Percentiles rank a stretch among this genome's conserved stretches.
Conservation (phyloP, 2,329 filamentous ascomycete species). For the Fusarium albosuccineum region DNA sequence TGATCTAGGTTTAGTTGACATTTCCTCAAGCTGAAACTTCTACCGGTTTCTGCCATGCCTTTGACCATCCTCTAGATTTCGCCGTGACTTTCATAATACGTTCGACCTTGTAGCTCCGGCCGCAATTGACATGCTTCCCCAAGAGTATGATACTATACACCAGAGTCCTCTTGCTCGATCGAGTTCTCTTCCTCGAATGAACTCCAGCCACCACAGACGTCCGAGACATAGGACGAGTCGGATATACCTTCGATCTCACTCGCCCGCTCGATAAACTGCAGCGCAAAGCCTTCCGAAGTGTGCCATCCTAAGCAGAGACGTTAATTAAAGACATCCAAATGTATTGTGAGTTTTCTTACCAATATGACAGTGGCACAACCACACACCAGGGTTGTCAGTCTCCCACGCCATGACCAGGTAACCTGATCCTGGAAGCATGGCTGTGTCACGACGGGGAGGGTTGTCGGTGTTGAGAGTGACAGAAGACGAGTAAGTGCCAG, state of each 20-base stretch:
- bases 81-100: too few species aligned
- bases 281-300: conserved; percentile 29
- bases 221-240: conserved; percentile 2
- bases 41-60: too few species aligned
- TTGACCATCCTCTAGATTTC: too few species aligned
- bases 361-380: conserved; percentile 66
- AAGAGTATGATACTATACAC: conserved; percentile 5
- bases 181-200: conserved; percentile 5
- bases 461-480: conserved; percentile 49
- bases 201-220: conserved; percentile 15
- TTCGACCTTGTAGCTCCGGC: too few species aligned
- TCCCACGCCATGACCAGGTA: conserved; percentile 64
- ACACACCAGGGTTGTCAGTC: conserved; percentile 63
- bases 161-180: conserved; percentile 27
- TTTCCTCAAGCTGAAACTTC: too few species aligned
- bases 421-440: conserved; percentile 59
- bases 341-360: conserved; percentile 11
- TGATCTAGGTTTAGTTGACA: too few species aligned
- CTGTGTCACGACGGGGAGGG: conserved; percentile 66
- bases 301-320: conserved; percentile 13
- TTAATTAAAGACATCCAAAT: not conserved
- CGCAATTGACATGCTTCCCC: too few species aligned
- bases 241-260: conserved; percentile 9
- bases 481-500: conserved; percentile 19
- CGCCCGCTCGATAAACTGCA: conserved; percentile 27